phyloP scores from a whole-genome alignment of 306 rosid genomes.

The Rubus idaeus region DNA sequence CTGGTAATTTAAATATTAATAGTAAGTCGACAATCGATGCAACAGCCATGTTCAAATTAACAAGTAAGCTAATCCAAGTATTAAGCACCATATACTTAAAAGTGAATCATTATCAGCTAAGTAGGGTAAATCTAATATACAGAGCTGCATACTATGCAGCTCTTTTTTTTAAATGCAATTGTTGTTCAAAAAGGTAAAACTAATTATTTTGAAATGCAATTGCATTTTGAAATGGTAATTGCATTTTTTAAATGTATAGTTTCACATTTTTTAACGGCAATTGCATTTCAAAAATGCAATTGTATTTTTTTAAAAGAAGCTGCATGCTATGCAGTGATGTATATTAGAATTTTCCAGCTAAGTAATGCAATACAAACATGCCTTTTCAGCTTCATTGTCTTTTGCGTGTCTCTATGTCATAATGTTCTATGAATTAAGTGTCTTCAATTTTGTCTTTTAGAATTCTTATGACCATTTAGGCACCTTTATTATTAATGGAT shows the following conservation, averaged over 20 bases:
- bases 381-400: not conserved
- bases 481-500: not conserved
- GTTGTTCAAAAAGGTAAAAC: too few species aligned
- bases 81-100: not conserved
- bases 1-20: not conserved
- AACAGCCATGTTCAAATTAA: not conserved
- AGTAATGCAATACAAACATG: not conserved
- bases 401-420: not conserved
- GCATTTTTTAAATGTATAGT: too few species aligned
- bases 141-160: too few species aligned
- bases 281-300: too few species aligned
- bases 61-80: not conserved
- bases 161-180: too few species aligned
- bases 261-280: too few species aligned
- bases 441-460: not conserved
- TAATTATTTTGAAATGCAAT: too few species aligned
- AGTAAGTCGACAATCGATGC: not conserved
- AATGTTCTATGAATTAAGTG: not conserved
- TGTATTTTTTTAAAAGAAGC: too few species aligned
- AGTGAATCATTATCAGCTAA: not conserved
- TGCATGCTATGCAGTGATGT: too few species aligned
- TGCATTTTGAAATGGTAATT: too few species aligned
- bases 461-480: not conserved
- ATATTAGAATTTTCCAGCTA: too few species aligned
- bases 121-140: too few species aligned